Conservation (phyloP, 2,329 filamentous ascomycete species). For the Cladophialophora psammophila region DNA sequence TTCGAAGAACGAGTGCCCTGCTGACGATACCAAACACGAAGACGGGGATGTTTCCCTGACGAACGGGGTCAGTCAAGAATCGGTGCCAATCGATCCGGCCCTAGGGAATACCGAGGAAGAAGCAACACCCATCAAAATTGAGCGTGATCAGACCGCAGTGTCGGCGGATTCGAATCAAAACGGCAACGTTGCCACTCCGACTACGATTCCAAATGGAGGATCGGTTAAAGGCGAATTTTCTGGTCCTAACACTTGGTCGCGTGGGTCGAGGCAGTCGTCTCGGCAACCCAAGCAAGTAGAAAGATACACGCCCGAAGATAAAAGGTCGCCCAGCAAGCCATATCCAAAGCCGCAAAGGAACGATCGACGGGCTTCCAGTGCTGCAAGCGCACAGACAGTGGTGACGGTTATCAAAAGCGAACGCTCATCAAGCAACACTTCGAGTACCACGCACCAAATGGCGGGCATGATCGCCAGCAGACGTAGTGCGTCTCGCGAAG, state of each 20-base stretch:
- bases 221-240: constrained; percentile 32
- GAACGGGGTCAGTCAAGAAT: background rate
- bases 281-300: constrained; percentile 53
- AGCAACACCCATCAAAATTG: constrained; percentile 16
- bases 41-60: background rate
- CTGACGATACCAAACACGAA: background rate
- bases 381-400: constrained; percentile 31
- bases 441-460: constrained; percentile 33
- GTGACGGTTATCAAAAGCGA: constrained; percentile 34
- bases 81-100: constrained; percentile 28
- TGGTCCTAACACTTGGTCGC: constrained; percentile 45
- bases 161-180: constrained; percentile 12
- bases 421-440: constrained; percentile 38
- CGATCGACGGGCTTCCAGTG: constrained; percentile 35
- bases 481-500: constrained; percentile 26
- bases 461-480: constrained; percentile 22
- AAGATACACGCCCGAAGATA: constrained; percentile 48
- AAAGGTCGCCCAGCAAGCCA: constrained; percentile 31
- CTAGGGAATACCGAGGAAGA: constrained; percentile 8
- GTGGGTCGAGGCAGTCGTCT: constrained; percentile 55
- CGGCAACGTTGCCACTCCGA: constrained; percentile 25
- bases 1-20: constrained; percentile 40
- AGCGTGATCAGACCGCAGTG: constrained; percentile 13
- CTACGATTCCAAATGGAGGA: constrained; percentile 14
- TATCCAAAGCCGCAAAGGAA: constrained; percentile 22